Base-by-base conservation (phyloP, 495 filamentous ascomycete species). In the Halenospora varia region DNA sequence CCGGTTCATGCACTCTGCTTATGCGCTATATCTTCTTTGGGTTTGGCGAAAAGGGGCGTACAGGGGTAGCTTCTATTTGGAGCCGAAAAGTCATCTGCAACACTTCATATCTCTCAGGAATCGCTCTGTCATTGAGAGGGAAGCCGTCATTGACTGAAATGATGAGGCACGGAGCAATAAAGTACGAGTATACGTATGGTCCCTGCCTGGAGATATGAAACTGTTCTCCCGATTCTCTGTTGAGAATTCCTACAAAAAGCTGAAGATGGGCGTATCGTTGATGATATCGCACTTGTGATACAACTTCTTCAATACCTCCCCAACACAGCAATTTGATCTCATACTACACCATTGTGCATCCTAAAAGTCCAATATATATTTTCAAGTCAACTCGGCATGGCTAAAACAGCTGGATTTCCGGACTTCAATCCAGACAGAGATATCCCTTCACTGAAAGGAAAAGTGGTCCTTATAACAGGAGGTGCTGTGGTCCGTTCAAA, bases 381-480 rank as follows among this genome's bases (percentile, higher is more conserved):
- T 22, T 4, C n/a, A 44, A 23, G 29, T 11, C 26, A 53, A 35
- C 26, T n/a, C n/a, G n/a, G n/a, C 4, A 53, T 53, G 50, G 24
- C 50, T 29, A 41, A 13, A 3, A 11, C 40, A 9, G 15, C 11
- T 8, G 29, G 29, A n/a, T 25, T 44, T 18, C 23, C 29, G 13
- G 51, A 63, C 4, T 85, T 83, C 62, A 61, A 74, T 22, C 82
- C 84, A 0, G 72, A 80, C 11, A 74, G 66, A 53, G 83, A 86
- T 55, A 84, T 88, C 25, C 68, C 75, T 3, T 71, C 77, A 52
- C 73, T 86, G 3, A 60, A 74, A 0, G 80, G 74, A 23, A 85
- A 79, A 65, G 78, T 84, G 11, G 75, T 87, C 29, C 65, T 87
- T 13, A 71, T 88, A n/a, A 88, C 84, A 19, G 85, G 82, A 51